A percentile compares a stretch with the other conserved stretches of the same genome.
Conservation (phyloP, 2,329 filamentous ascomycete species). For the Colletotrichum neosansevieriae region DNA sequence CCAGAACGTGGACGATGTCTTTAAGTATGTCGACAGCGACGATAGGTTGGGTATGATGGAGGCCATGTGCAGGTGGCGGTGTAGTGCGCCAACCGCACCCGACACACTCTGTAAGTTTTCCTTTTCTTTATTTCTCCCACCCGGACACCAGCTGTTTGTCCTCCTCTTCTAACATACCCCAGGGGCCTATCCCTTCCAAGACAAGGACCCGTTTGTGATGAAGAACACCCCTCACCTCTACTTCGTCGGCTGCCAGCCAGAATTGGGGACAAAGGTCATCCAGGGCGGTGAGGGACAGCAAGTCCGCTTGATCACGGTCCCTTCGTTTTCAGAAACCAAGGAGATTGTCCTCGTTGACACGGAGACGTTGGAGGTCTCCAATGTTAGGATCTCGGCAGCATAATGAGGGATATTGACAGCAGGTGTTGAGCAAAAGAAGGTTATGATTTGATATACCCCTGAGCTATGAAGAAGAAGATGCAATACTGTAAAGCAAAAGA, state of each 20-base stretch:
- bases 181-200: conserved; percentile 98
- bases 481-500: background rate
- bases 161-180: conserved; percentile 31
- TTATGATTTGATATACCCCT: conserved; percentile 37
- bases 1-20: conserved; percentile 93
- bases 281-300: conserved; percentile 74
- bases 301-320: conserved; percentile 85
- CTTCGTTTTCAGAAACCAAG: conserved; percentile 81
- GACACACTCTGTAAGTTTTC: conserved; percentile 86
- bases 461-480: conserved; percentile 23
- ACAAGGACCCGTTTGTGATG: conserved; percentile 91
- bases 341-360: conserved; percentile 87
- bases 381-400: conserved; percentile 67
- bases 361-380: conserved; percentile 84
- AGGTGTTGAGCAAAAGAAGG: conserved; percentile 22
- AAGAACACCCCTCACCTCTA: conserved; percentile 89
- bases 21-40: conserved; percentile 87
- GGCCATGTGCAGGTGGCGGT: conserved; percentile 91
- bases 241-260: conserved; percentile 87
- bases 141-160: background rate
- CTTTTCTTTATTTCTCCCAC: background rate
- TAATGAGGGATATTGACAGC: conserved; percentile 6
- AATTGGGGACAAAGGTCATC: conserved; percentile 79
- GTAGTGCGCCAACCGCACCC: conserved; percentile 91
- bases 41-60: conserved; percentile 92